Evolutionary conservation across 495 filamentous ascomycete genomes (phyloP).

Genomic region (Aspergillus bertholletiae): DNA sequence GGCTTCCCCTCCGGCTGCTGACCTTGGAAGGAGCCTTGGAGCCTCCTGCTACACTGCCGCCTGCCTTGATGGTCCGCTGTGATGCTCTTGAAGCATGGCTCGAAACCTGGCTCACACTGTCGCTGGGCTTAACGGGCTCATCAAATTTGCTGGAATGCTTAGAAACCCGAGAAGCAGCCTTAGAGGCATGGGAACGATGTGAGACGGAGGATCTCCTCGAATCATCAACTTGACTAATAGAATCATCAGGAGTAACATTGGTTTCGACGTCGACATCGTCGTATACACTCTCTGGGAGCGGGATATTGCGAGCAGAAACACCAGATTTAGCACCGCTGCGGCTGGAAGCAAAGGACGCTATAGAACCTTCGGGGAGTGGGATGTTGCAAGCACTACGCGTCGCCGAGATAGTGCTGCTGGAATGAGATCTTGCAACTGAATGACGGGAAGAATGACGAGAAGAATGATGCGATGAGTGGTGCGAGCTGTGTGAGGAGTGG

Average conservation of each 20-base stretch:
- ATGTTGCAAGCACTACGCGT: constrained; percentile 29
- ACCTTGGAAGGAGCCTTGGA: constrained; percentile 26
- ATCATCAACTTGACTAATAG: constrained; percentile 35
- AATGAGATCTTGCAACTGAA: constrained; percentile 11
- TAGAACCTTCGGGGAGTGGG: constrained; percentile 27
- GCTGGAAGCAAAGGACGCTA: constrained; percentile 17
- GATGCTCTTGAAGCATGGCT: constrained; percentile 33
- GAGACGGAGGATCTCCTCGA: constrained; percentile 26
- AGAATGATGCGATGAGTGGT: constrained; percentile 16
- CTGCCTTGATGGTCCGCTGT: constrained; percentile 37
- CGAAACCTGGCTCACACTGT: constrained; percentile 64
- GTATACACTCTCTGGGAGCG: constrained; percentile 47
- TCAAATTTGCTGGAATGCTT: constrained; percentile 34
- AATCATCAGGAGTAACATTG: constrained; percentile 34
- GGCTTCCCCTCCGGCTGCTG: constrained; percentile 30
- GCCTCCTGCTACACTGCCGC: constrained; percentile 13
- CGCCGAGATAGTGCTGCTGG: constrained; percentile 25
- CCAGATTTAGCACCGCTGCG: constrained; percentile 24
- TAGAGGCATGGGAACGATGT: constrained; percentile 29
- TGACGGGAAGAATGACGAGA: constrained; percentile 14
- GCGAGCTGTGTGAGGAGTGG: constrained; percentile 18
- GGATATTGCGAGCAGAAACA: constrained; percentile 34
- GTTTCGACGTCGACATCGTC: constrained; percentile 31
- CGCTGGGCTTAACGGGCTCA: constrained; percentile 53
- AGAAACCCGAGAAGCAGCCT: constrained; percentile 21